Evolutionary conservation across 164 flowering plant species (phyloP), one percentile per base, ranked within the genome.

Genomic region (Cinnamomum micranthum): DNA sequence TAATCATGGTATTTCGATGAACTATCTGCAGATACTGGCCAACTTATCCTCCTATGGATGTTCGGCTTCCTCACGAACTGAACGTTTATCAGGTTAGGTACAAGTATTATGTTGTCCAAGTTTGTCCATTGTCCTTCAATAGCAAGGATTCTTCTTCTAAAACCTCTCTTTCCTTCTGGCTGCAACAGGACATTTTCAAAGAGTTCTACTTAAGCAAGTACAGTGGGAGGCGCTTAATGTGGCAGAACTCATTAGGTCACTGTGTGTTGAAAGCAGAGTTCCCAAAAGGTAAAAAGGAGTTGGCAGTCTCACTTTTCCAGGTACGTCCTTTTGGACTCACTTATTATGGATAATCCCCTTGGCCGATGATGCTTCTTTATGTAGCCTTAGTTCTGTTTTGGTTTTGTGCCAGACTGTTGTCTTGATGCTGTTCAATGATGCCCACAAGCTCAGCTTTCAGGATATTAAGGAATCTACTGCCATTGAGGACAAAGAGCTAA

Each of bases 1-100:
- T 9, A 67, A 67, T 67, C 28, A 17, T 60, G 28, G 63, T 72
- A 17, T 66, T 11, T 62, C 41, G n/a, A 25, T 55, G 58, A 22
- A 51, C 25, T 24, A 1, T 35, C 60, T 83, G 74, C 88, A 93
- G 98, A 77, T 90, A 93, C 85, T 93, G 98, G 98, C 97, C 98
- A 27, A 93, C 98, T 47, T 93, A 93, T 80, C 98, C 98, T 2
- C 98, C 95, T 4, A 93, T 93, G 98, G 95, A 92, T 86, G 88
- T 92, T 77, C 85, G 93, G 73, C 98, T 93, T 71, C 98, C 98
- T 50, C 95, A 89, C 84, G 98, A 93, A 76, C 81, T 93, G 71
- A 93, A 90, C 83, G 92, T 90, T 4, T 93, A 93, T 77, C 98
- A 93, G 97, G 98, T 93, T 72, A 50, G 79, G 41, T 67, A 4